Percentiles rank a stretch among this genome's conserved stretches.
Conservation (phyloP, 805 yeast genomes). For the Candida corydali region DNA sequence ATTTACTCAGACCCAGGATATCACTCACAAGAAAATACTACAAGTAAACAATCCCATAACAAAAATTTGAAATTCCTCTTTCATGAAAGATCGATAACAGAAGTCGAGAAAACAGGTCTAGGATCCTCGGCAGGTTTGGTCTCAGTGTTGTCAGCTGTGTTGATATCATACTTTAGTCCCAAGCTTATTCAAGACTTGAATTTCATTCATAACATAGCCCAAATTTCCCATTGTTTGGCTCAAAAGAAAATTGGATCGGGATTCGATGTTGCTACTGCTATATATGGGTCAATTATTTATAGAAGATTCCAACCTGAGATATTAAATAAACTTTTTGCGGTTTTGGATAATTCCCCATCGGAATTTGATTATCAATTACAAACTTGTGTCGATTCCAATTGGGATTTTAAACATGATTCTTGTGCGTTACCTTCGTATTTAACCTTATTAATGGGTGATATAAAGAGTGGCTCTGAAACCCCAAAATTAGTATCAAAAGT, state of each 20-base stretch:
- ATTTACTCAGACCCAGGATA: slow-evolving; percentile 85
- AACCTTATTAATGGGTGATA: slow-evolving; percentile 86
- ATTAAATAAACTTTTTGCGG: slow-evolving; percentile 29
- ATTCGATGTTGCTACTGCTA: slow-evolving; percentile 95
- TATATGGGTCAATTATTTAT: slow-evolving; percentile 83
- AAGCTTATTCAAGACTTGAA: slow-evolving; percentile 9
- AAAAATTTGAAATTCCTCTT: slow-evolving; percentile 47
- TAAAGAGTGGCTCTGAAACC: slow-evolving; percentile 88
- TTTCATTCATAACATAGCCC: slow-evolving; percentile 78
- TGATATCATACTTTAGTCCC: slow-evolving; percentile 46
- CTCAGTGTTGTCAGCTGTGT: slow-evolving; percentile 69
- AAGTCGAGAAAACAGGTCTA: slow-evolving; percentile 89
- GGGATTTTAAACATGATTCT: slow-evolving; percentile 57
- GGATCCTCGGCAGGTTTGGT: slow-evolving; percentile 96
- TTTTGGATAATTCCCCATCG: slow-evolving; percentile 15
- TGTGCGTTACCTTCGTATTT: slow-evolving; percentile 68
- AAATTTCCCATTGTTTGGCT: slow-evolving; percentile 87
- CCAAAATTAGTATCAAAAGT: slow-evolving; percentile 83
- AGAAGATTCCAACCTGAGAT: slow-evolving; percentile 63
- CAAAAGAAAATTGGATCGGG: slow-evolving; percentile 97
- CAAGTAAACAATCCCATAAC: slow-evolving; percentile 26
- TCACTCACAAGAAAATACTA: slow-evolving; percentile 67
- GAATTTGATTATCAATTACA: slow-evolving; percentile 18
- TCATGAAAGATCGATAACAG: slow-evolving; percentile 56
- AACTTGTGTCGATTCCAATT: slow-evolving; percentile 42